Evolutionary conservation across 257 asterid species (phyloP).

Genomic region (Haberlea rhodopensis): DNA sequence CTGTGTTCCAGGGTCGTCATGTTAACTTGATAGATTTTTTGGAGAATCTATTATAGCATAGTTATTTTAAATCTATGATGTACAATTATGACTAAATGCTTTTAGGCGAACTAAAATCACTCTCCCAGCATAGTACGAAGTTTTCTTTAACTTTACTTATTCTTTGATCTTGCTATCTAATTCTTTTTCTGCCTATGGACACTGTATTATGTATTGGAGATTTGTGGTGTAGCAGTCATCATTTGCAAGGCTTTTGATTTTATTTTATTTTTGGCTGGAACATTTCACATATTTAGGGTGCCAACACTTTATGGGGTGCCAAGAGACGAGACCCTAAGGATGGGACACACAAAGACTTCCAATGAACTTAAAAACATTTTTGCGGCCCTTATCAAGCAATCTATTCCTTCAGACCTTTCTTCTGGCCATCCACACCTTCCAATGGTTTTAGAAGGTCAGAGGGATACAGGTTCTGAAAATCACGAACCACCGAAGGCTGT

Average conservation of each 20-base stretch:
- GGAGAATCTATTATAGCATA: no score
- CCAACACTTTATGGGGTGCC: conserved; percentile 93
- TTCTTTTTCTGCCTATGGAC: not conserved
- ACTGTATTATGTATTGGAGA: not conserved
- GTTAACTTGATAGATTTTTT: not conserved
- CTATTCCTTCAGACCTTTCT: conserved; percentile 63
- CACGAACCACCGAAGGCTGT: conserved; percentile 21
- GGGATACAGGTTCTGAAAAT: conserved; percentile 37
- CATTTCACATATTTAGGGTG: conserved; percentile 39
- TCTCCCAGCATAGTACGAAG: conserved; percentile 10
- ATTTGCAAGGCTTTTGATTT: not conserved
- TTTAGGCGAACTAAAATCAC: not conserved
- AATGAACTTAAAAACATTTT: conserved; percentile 76
- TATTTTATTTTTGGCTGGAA: conserved; percentile 13
- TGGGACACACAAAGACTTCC: conserved; percentile 85
- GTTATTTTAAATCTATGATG: not conserved
- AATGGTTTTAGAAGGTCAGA: conserved; percentile 39
- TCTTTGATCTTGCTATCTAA: not conserved
- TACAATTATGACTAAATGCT: not conserved
- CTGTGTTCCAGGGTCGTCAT: not conserved
- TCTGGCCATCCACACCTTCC: conserved; percentile 39
- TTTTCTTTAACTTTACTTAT: not conserved
- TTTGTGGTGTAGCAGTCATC: conserved; percentile 4
- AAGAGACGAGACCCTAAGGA: conserved; percentile 85
- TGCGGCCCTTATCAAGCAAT: conserved; percentile 82